Conservation (phyloP, 352 stramenopile genomes). For the Blastocystis hominis region DNA sequence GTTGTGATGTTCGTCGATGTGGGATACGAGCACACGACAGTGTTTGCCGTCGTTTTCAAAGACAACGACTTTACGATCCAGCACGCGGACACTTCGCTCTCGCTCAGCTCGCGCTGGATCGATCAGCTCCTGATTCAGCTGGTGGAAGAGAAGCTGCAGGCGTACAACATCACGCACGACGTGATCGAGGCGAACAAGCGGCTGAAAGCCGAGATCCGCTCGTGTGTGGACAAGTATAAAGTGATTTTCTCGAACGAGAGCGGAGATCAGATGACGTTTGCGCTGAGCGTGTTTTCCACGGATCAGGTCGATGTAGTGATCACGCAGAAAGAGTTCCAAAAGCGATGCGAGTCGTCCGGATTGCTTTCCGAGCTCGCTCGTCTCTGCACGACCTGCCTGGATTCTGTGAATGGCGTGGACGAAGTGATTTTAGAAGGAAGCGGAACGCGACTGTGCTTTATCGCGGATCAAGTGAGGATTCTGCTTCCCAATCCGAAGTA, state of each 20-base stretch:
- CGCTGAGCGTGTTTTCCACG: background rate
- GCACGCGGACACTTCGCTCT: background rate
- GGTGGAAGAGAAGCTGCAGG: background rate
- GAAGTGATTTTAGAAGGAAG: constrained; percentile 6
- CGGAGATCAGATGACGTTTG: background rate
- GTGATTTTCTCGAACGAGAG: background rate
- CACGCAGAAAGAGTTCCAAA: background rate
- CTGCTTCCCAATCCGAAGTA: background rate
- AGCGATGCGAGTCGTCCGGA: background rate
- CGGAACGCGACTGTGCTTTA: background rate
- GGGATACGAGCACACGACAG: constrained; percentile 1
- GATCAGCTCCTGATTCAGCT: background rate
- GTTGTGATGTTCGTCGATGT: constrained; percentile 14
- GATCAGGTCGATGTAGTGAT: background rate
- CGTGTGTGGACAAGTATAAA: background rate
- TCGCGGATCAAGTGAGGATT: background rate
- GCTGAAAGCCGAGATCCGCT: background rate
- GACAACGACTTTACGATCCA: background rate
- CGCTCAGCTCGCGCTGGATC: background rate
- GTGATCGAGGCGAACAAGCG: background rate
- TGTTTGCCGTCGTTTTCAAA: background rate
- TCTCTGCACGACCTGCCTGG: background rate
- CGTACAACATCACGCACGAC: background rate
- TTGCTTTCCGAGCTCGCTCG: background rate
- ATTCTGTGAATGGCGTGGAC: background rate